phyloP scores from a whole-genome alignment of 305 asterid genomes.

The Fraxinus sp. region DNA sequence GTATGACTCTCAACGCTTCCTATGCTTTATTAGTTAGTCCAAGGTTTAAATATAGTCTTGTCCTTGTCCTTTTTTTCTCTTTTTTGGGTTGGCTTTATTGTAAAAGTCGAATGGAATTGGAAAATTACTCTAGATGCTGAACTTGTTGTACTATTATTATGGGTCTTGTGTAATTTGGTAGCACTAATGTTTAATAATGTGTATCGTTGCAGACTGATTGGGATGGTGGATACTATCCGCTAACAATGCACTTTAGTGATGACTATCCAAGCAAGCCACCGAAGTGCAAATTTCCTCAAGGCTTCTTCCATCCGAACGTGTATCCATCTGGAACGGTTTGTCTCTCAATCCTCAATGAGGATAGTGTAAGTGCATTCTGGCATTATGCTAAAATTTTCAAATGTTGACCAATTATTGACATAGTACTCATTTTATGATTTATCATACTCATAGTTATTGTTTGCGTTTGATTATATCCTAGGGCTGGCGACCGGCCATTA shows the following conservation, averaged over 20 bases:
- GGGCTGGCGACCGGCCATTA: conserved; percentile 76
- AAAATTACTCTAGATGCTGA: background rate
- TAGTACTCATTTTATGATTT: background rate
- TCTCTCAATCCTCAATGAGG: conserved; percentile 55
- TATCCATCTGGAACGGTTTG: conserved; percentile 63
- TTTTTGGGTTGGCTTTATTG: background rate
- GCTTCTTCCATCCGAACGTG: conserved; percentile 61
- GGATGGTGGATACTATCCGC: conserved; percentile 57
- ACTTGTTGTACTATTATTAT: background rate
- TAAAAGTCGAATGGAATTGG: background rate
- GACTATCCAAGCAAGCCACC: conserved; percentile 67
- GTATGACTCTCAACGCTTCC: background rate
- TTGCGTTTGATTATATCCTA: conserved; percentile 1
- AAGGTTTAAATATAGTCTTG: background rate
- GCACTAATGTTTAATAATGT: background rate
- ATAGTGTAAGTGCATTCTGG: conserved; percentile 39
- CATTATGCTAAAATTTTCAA: background rate
- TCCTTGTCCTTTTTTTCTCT: background rate
- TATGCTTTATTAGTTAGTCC: background rate
- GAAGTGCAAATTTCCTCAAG: conserved; percentile 55
- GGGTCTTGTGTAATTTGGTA: background rate
- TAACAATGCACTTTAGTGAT: conserved; percentile 48
- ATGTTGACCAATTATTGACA: background rate
- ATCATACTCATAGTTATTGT: background rate
- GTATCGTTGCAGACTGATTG: conserved; percentile 45